phyloP scores from a whole-genome alignment of 2,329 filamentous ascomycete species.

The Botryotinia calthae region DNA sequence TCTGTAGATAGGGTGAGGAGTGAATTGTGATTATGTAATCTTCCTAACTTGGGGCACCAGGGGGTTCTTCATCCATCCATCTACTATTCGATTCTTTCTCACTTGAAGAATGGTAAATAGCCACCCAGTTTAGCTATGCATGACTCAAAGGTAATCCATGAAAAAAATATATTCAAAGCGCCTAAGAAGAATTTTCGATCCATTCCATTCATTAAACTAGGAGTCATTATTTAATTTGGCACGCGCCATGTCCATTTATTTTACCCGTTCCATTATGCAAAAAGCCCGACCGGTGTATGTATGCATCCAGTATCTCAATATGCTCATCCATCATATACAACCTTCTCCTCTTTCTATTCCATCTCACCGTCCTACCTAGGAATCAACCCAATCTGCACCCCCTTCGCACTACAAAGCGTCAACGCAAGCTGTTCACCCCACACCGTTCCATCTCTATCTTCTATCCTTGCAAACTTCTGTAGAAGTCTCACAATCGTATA shows the following conservation, averaged over 20 bases:
- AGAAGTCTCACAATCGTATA: conserved; percentile 40
- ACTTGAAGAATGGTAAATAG: not conserved
- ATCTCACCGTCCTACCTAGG: conserved; percentile 40
- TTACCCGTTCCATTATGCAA: not conserved
- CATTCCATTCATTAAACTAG: not conserved
- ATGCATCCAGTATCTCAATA: not conserved
- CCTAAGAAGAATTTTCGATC: too few relatives aligned
- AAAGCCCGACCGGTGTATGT: not conserved
- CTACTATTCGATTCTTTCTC: too few relatives aligned
- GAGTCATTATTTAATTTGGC: not conserved
- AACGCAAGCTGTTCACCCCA: conserved; percentile 26
- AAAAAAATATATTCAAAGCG: not conserved
- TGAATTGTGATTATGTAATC: not conserved
- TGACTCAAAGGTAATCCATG: fast-evolving
- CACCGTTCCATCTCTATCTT: conserved; percentile 30
- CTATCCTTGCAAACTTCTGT: conserved; percentile 37
- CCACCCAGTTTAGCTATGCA: not conserved
- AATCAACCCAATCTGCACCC: conserved; percentile 25
- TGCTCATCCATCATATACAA: not conserved
- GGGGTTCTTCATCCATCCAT: too few relatives aligned
- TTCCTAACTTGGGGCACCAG: not conserved
- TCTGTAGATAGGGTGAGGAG: not conserved
- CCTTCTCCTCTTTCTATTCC: not conserved
- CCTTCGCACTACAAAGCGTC: conserved; percentile 24
- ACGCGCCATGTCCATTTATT: not conserved